Evolutionary conservation across 345 rosid species (phyloP), one percentile per base, ranked within the genome.

Genomic region (Durio zibethinus): DNA sequence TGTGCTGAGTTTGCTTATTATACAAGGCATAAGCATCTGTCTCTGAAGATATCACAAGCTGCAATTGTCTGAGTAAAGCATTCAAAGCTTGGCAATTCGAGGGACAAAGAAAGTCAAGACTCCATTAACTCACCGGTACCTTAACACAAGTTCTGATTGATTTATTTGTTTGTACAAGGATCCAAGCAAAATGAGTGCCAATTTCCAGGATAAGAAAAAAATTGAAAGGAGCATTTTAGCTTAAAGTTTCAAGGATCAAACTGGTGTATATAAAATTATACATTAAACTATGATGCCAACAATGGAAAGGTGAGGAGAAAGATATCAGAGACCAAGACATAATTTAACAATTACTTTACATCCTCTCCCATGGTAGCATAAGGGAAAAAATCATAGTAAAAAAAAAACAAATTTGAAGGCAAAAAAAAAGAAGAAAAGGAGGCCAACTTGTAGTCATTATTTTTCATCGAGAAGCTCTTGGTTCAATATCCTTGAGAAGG

Each of bases 401-500:
- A 45, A 64, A 57, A 69, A 35, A 74, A 72, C 61, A 75, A 63
- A 76, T 63, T 1, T 15, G 45, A 12, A 43, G 29, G 40, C 21
- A 14, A 52, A 27, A 74, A 10, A 9, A 4, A 3, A 52, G n/a
- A 74, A 10, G 6, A 4, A 3, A 73, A 21, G 53, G 20, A 60
- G 64, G 73, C 31, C 36, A 47, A 56, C 77, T 73, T 80, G 45
- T 45, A 33, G 75, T 36, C 75, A 71, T 50, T 76, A 76, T 43
- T 78, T 60, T 74, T 86, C 88, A 84, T 71, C 82, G 85, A 63
- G 80, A 75, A 79, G 75, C 57, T 63, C 83, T 76, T 4, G 97
- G 92, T 83, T 95, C 96, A n/a, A 93, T 89, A 53, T 95, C 99
- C 84, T 95, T 95, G 76, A 95, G 97, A 78, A 95, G 93, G 69